Base-by-base conservation (phyloP, 257 asterid genomes). In the Orobanche coerulescens region DNA sequence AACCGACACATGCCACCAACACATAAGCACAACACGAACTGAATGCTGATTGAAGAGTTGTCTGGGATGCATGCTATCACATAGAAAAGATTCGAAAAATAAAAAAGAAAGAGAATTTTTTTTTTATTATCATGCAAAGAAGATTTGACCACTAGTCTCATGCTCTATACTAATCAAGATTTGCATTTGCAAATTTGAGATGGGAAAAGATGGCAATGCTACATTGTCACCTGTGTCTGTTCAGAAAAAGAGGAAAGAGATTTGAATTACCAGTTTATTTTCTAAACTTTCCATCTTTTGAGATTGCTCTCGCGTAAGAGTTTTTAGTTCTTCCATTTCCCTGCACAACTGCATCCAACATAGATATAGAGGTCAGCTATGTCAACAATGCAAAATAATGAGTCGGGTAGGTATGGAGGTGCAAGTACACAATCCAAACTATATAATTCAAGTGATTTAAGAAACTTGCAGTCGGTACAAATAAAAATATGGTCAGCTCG, bases 261-360 rank as follows among this genome's bases (percentile, higher is more conserved):
- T 15, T 13, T 15, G 24, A 20, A 61, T 44, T 87, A 87, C 97
- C 94, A 87, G 75, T 79, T 82, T 83, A 71, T 47, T 74, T 72
- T 72, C 79, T 75, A 87, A 68, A 74, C 30, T 71, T 65, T 46
- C 73, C 14, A 68, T 59, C 82, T 62, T 82, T 59, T 31, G 73
- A 51, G 71, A 71, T 44, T 87, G 88, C 69, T 68, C 81, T 40
- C 70, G 70, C 71, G 63, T 77, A 72, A 74, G 73, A 37, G 73
- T 69, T 73, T 62, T 77, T 30, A 85, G 82, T 71, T 83, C 90
- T 65, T 76, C 76, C 26, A 78, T 67, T 69, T 66, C 91, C 59
- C 55, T 69, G 58, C 30, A 69, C 80, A 91, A 31, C 95, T 91
- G 83, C 76, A 70, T 58, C 58, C 65, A 19, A 37, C 65, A 54